Conservation (phyloP, 495 filamentous ascomycete genomes). For the Amphirosellinia nigrospora region DNA sequence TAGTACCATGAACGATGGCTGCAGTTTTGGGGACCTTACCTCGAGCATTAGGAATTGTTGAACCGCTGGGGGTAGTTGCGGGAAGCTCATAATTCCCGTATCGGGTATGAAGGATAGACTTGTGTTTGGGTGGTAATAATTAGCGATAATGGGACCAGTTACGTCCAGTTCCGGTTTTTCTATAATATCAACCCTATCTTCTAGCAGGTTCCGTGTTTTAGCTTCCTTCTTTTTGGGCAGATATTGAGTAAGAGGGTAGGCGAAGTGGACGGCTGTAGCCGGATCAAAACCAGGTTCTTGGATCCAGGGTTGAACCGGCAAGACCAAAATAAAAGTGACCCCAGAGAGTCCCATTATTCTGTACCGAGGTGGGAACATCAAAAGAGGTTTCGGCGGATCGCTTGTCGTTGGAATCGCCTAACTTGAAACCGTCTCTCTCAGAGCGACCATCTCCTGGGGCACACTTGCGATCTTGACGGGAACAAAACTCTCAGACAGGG, state of each 20-base stretch:
- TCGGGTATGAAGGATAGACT: conserved; percentile 88
- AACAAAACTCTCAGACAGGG: conserved; percentile 76
- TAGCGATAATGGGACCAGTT: conserved; percentile 70
- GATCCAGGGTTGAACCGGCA: conserved; percentile 76
- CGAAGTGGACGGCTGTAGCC: conserved; percentile 78
- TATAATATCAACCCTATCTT: conserved; percentile 59
- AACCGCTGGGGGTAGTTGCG: conserved; percentile 73
- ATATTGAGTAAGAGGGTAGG: conserved; percentile 85
- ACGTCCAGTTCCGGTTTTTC: conserved; percentile 57
- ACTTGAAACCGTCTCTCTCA: conserved; percentile 82
- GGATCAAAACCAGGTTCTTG: conserved; percentile 72
- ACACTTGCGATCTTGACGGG: conserved; percentile 68
- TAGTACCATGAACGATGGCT: conserved; percentile 12
- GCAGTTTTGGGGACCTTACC: conserved; percentile 30
- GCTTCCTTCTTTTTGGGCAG: conserved; percentile 86
- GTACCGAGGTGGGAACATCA: conserved; percentile 75
- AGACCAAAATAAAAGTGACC: conserved; percentile 89
- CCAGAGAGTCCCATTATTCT: conserved; percentile 92
- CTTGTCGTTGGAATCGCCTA: conserved; percentile 81
- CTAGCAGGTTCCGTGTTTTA: conserved; percentile 89
- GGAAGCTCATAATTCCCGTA: conserved; percentile 68
- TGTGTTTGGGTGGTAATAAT: conserved; percentile 95
- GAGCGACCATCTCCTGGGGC: conserved; percentile 64
- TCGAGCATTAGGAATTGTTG: conserved; percentile 82
- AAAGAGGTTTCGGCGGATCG: conserved; percentile 80